A percentile compares a stretch with the other conserved stretches of the same genome.
phyloP scores from a whole-genome alignment of 2,329 filamentous ascomycete species.

The Bretziella fagacearum region DNA sequence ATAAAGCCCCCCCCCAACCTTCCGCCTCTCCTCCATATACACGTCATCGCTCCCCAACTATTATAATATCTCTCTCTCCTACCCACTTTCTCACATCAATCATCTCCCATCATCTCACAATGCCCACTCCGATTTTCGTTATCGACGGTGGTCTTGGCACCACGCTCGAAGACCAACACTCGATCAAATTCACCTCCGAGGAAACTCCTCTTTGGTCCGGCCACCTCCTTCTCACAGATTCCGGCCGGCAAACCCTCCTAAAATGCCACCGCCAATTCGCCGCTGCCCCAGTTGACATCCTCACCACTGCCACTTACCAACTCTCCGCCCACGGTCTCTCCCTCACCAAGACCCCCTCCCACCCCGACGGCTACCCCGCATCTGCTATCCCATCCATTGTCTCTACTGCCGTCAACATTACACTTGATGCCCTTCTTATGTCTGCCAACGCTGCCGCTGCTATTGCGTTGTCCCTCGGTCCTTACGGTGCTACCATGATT shows the following conservation, averaged over 20 bases:
- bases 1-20: too few relatives aligned
- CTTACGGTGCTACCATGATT: conserved; percentile 50
- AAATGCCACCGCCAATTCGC: conserved; percentile 40
- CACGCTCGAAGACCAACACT: conserved; percentile 42
- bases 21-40: too few relatives aligned
- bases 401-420: background rate
- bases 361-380: conserved; percentile 27
- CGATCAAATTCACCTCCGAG: conserved; percentile 30
- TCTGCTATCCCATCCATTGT: background rate
- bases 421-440: background rate
- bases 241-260: conserved; percentile 27
- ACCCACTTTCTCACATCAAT: background rate
- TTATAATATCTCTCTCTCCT: background rate
- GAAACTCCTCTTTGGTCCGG: conserved; percentile 50
- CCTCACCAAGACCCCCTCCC: conserved; percentile 27
- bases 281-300: conserved; percentile 39
- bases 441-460: conserved; percentile 17
- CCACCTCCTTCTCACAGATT: conserved; percentile 41
- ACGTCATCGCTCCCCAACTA: background rate
- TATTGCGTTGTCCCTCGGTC: conserved; percentile 44
- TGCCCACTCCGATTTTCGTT: conserved; percentile 25
- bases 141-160: conserved; percentile 54
- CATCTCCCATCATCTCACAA: background rate
- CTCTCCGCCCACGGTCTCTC: conserved; percentile 39
- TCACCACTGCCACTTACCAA: conserved; percentile 54